A percentile compares a stretch with the other conserved stretches of the same genome.
These are phyloP conservation scores for Calonectria pauciramosa DNA, from an alignment of 2,329 filamentous ascomycete genomes.

Conservation along the genomic window DNA sequence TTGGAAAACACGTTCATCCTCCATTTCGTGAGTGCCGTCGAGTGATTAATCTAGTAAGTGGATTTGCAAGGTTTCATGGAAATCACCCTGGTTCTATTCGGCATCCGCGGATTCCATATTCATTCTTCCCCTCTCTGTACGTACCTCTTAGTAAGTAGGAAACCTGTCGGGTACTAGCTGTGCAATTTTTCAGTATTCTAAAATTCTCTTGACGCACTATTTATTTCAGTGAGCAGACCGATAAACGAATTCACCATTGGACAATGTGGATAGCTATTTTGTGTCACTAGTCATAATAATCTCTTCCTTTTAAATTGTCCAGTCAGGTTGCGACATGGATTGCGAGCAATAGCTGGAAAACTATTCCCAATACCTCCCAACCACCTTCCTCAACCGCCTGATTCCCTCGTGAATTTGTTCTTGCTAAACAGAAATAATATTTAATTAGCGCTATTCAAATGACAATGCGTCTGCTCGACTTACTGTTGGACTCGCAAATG, in stretches of 20 bases:
- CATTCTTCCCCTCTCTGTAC: not conserved
- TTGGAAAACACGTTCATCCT: not conserved
- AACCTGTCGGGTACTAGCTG: not conserved
- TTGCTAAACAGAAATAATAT: not conserved
- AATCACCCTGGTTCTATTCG: not conserved
- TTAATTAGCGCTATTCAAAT: not conserved
- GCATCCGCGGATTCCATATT: not conserved
- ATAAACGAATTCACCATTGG: not conserved
- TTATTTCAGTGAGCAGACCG: not conserved
- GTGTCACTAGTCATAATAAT: not conserved
- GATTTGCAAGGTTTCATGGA: not conserved
- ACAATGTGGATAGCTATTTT: not conserved
- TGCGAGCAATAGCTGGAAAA: not conserved
- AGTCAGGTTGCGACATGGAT: too few relatives aligned
- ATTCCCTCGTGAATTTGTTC: slow-evolving; percentile 20
- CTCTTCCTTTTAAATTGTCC: not conserved
- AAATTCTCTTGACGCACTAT: not conserved
- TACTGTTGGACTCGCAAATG: slow-evolving; percentile 47
- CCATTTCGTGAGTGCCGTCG: not conserved
- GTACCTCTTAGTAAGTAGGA: too few relatives aligned
- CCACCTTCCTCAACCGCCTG: slow-evolving; percentile 12
- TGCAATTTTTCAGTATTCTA: not conserved
- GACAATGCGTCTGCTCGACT: not conserved
- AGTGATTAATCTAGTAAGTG: not conserved
- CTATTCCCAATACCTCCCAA: slow-evolving; percentile 17